A percentile compares a stretch with the other conserved stretches of the same genome.
phyloP scores from a whole-genome alignment of 495 filamentous ascomycete species.

The Oidiodendron maius region DNA sequence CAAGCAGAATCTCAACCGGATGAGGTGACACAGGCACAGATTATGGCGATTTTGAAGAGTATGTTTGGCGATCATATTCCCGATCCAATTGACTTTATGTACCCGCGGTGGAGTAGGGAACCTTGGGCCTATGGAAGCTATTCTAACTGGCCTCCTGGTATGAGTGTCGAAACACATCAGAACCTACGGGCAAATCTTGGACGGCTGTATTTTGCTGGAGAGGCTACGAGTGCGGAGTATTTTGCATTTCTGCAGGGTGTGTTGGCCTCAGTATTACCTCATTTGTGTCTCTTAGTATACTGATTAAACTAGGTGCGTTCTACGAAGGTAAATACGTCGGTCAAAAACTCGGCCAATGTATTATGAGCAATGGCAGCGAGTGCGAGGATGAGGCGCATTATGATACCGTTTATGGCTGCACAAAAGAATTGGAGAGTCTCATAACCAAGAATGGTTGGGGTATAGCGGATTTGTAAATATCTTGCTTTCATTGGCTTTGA shows the following conservation, averaged over 20 bases:
- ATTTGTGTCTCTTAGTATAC: background rate
- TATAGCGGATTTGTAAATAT: conserved; percentile 26
- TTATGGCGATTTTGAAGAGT: conserved; percentile 52
- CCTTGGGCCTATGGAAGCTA: conserved; percentile 68
- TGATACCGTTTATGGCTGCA: conserved; percentile 23
- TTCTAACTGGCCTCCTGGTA: conserved; percentile 66
- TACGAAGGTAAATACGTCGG: conserved; percentile 55
- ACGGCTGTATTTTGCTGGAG: conserved; percentile 65
- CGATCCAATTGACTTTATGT: conserved; percentile 62
- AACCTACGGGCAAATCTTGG: conserved; percentile 62
- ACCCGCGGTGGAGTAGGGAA: conserved; percentile 62
- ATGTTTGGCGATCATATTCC: conserved; percentile 65
- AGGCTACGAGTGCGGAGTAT: conserved; percentile 62
- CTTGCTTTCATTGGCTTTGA: conserved; percentile 16
- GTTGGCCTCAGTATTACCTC: conserved; percentile 22
- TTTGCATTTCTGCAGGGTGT: conserved; percentile 66
- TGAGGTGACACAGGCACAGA: conserved; percentile 51
- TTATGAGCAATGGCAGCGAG: conserved; percentile 25
- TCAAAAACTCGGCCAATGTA: conserved; percentile 40
- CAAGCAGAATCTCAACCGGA: conserved; percentile 58
- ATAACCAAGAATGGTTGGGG: conserved; percentile 27
- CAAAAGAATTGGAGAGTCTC: conserved; percentile 20
- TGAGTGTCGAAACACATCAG: conserved; percentile 62
- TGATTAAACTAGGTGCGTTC: conserved; percentile 31
- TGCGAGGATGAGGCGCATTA: conserved; percentile 21